These are phyloP conservation scores for Ascobolus immersus DNA, from an alignment of 495 filamentous ascomycete genomes.

Conservation along the genomic window DNA sequence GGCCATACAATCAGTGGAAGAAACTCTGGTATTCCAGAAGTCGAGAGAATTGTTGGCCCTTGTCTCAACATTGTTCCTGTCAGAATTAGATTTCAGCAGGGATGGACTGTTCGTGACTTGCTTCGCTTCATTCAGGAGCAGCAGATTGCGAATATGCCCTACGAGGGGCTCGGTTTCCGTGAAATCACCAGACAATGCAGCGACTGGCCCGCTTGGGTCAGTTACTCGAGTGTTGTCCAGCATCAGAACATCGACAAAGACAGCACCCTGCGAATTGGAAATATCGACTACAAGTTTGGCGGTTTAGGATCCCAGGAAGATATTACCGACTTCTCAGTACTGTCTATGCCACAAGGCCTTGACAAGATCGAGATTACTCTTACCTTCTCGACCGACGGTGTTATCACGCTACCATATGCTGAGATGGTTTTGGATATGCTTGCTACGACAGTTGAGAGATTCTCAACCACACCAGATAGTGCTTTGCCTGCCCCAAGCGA, in stretches of 20 bases:
- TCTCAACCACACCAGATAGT: too few species aligned
- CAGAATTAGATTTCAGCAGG: constrained; percentile 22
- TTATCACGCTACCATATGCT: too few species aligned
- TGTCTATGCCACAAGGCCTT: too few species aligned
- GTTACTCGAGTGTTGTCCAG: constrained; percentile 25
- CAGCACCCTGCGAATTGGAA: too few species aligned
- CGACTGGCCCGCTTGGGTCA: constrained; percentile 26
- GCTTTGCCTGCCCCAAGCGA: too few species aligned
- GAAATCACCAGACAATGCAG: constrained; percentile 28
- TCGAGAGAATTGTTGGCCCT: constrained; percentile 27
- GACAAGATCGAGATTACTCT: too few species aligned
- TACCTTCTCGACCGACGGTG: too few species aligned
- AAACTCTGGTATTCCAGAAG: constrained; percentile 24
- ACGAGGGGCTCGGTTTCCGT: constrained; percentile 26
- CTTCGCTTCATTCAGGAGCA: constrained; percentile 29
- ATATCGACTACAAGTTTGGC: too few species aligned
- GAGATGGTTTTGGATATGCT: too few species aligned
- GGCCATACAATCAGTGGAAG: constrained; percentile 28
- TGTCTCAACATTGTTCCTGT: constrained; percentile 30
- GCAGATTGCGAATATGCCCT: constrained; percentile 28
- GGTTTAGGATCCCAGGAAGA: too few species aligned
- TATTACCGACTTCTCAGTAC: too few species aligned
- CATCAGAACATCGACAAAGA: constrained; percentile 23
- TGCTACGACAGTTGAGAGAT: too few species aligned
- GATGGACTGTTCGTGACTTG: constrained; percentile 27